Base-by-base conservation (phyloP, 2,329 filamentous ascomycete species). In the Stagonosporopsis chrysanthemi region DNA sequence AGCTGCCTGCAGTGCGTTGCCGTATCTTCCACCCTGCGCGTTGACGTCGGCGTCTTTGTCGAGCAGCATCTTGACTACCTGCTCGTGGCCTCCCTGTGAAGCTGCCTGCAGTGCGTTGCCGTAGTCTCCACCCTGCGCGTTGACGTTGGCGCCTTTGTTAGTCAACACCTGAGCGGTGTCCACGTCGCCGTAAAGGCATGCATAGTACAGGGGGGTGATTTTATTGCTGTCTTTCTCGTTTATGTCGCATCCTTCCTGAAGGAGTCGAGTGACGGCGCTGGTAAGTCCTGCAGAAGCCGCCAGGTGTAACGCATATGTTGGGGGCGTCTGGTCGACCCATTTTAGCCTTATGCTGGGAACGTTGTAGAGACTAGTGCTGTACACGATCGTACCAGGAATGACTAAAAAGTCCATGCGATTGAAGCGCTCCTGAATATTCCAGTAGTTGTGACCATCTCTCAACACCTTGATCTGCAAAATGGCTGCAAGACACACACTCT, bases 291-390 rank as follows among this genome's bases (percentile, higher is more conserved):
- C 46, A 43, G 59, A 61, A 7, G 54, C 52, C 39, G 63, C 61
- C 4, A 55, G 45, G 31, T 67, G 64, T 26, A 67, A 51, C 40
- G 62, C 64, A 61, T 62, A 62, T 11, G 14, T 41, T 11, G 64
- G 62, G 17, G 51, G 46, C 23, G 49, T 50, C 31, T 56, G 35
- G 19, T 39, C 48, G 6, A 45, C 15, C 56, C 51, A 65, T 49
- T 24, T 24, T 38, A 59, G 43, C 9, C 48, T 56, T 17, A 67
- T 12, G 4, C 17, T 6, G 26, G 56, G 46, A 24, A 63, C 45
- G 17, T 61, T 50, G 43, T 61, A 64, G 22, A 67, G 56, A 45
- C 42, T 28, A 6, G 56, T 63, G 38, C 55, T 52, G 38, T 67
- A 61, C 2, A 67, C 23, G n/a, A 67, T 50, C 15, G 62, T 67